phyloP scores from a whole-genome alignment of 768 basidiomycete species.

The Solioccasus polychromus region DNA sequence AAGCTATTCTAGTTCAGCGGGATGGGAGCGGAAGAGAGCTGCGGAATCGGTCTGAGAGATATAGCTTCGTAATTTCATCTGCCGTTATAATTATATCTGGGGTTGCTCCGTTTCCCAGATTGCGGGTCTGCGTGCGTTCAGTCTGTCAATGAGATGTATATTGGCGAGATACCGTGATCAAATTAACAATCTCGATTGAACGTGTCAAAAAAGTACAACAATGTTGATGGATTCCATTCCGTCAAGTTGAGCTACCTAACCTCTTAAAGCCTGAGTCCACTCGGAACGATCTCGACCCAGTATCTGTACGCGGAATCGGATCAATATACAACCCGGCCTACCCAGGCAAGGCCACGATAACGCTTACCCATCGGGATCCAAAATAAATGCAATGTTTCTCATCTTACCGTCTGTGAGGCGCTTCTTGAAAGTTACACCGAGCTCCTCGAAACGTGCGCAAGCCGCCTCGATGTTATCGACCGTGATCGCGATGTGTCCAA shows the following conservation, averaged over 20 bases:
- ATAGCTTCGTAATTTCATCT: too few relatives aligned
- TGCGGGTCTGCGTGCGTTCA: not conserved
- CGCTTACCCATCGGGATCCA: constrained; percentile 78
- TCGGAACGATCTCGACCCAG: constrained; percentile 58
- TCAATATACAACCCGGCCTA: not conserved
- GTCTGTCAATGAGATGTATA: too few relatives aligned
- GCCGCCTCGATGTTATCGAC: constrained; percentile 82
- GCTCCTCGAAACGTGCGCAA: constrained; percentile 76
- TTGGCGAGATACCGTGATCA: too few relatives aligned
- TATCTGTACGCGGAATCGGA: constrained; percentile 38
- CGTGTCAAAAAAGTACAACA: constrained; percentile 1
- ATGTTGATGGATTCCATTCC: not conserved
- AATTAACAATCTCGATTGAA: constrained; percentile 7
- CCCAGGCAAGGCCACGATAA: not conserved
- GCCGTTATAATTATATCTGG: too few relatives aligned
- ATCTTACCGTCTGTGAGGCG: constrained; percentile 81
- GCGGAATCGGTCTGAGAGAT: too few relatives aligned
- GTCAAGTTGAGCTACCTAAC: not conserved
- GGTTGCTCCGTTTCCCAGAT: too few relatives aligned
- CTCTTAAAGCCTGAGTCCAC: constrained; percentile 23
- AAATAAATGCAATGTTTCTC: constrained; percentile 77
- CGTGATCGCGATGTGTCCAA: constrained; percentile 87
- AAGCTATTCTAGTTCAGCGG: too few relatives aligned
- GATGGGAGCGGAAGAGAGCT: too few relatives aligned
- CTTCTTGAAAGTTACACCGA: constrained; percentile 88